Evolutionary conservation across 176 grass and related monocot species (phyloP).

Genomic region (Carex myosuroides): DNA sequence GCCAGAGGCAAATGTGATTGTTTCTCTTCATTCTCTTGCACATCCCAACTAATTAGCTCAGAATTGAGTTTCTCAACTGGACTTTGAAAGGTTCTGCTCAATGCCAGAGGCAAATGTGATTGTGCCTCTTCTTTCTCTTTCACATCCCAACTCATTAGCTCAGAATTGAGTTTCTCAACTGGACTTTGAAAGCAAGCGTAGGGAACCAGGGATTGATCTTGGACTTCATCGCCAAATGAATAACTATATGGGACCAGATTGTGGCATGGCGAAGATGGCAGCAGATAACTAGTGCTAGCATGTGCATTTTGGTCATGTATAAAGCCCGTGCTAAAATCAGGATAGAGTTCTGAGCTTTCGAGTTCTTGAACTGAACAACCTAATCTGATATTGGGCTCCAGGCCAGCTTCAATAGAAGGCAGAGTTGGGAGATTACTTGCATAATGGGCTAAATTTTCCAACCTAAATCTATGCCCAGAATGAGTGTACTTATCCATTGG

Average conservation of each 20-base stretch:
- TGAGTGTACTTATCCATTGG: neutral
- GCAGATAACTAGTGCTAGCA: neutral
- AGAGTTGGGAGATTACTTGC: constrained; percentile 13
- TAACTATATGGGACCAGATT: constrained; percentile 9
- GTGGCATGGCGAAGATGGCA: neutral
- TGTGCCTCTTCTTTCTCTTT: constrained; percentile 8
- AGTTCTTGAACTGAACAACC: neutral
- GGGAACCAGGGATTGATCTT: constrained; percentile 3
- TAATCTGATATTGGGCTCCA: neutral
- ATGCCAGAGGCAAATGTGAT: constrained; percentile 1
- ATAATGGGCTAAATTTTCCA: neutral
- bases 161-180: constrained; percentile 10
- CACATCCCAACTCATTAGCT: neutral
- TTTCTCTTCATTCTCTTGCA: constrained; percentile 8
- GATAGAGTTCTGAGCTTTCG: neutral
- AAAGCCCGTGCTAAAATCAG: neutral
- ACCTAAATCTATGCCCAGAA: neutral
- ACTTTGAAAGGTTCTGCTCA: neutral
- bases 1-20: constrained; percentile 4
- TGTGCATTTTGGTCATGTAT: neutral
- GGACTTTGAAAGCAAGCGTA: neutral
- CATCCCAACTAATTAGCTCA: constrained; percentile 4
- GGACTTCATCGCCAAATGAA: neutral
- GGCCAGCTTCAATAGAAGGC: neutral
- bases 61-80: constrained; percentile 5